These are phyloP conservation scores for Podospora conica DNA, from an alignment of 495 filamentous ascomycete genomes.

Conservation along the genomic window DNA sequence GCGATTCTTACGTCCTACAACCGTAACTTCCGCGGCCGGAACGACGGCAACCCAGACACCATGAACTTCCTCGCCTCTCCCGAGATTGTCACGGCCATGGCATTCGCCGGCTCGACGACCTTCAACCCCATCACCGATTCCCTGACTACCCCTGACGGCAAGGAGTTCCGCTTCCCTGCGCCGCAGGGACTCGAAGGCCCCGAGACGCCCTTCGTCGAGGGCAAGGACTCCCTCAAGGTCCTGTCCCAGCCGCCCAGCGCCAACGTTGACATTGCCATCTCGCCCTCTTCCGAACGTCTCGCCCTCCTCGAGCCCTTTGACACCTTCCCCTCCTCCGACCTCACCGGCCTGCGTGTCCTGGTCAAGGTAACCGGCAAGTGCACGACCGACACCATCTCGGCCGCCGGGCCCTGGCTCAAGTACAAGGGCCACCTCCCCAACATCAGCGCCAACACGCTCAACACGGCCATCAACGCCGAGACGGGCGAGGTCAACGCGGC, in stretches of 20 bases:
- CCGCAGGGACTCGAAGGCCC: constrained; percentile 77
- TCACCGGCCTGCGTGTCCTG: constrained; percentile 68
- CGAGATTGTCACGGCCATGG: constrained; percentile 93
- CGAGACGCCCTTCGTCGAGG: constrained; percentile 66
- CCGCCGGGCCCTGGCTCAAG: constrained; percentile 95
- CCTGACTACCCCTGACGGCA: constrained; percentile 73
- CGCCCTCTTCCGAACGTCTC: constrained; percentile 78
- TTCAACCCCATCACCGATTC: constrained; percentile 95
- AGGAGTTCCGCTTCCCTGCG: constrained; percentile 77
- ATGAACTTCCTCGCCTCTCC: constrained; percentile 99
- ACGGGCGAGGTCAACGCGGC: constrained; percentile 89
- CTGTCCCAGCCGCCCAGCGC: constrained; percentile 63
- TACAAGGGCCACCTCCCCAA: constrained; percentile 99
- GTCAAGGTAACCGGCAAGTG: constrained; percentile 96
- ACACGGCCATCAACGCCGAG: constrained; percentile 84
- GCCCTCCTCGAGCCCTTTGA: constrained; percentile 88
- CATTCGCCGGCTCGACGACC: constrained; percentile 83
- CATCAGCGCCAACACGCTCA: constrained; percentile 93
- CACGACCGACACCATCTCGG: constrained; percentile 97
- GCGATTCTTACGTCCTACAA: constrained; percentile 97
- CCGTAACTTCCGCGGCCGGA: constrained; percentile 94
- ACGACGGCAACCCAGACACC: constrained; percentile 90
- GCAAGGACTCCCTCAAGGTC: constrained; percentile 70
- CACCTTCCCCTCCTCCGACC: constrained; percentile 70
- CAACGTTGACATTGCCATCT: constrained; percentile 60